Percentiles rank a stretch among this genome's conserved stretches.
phyloP scores from a whole-genome alignment of 805 yeast species.

The Wickerhamomyces hampshirensis region DNA sequence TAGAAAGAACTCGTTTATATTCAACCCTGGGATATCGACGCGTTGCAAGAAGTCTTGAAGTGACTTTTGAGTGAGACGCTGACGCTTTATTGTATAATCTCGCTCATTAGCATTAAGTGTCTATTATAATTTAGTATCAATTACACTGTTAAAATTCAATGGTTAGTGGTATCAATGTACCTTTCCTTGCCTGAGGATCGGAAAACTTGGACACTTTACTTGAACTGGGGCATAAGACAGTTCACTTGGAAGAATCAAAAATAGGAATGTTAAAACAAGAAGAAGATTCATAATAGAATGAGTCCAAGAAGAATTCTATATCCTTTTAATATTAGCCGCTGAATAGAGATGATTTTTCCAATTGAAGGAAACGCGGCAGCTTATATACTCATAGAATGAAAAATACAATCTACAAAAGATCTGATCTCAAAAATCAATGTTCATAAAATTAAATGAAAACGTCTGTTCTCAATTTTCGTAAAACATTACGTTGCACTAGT shows the following conservation, averaged over 20 bases:
- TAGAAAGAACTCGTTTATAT: constrained; percentile 23
- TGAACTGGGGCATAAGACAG: constrained; percentile 22
- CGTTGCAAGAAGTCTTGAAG: constrained; percentile 27
- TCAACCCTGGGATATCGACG: constrained; percentile 31
- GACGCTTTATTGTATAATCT: constrained; percentile 28
- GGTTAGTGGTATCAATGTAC: constrained; percentile 8
- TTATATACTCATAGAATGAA: too few species aligned
- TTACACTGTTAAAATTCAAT: neutral
- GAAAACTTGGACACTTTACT: constrained; percentile 26
- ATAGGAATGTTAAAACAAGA: too few species aligned
- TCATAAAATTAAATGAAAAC: too few species aligned
- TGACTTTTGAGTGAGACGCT: constrained; percentile 26
- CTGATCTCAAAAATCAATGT: too few species aligned
- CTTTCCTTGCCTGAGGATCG: constrained; percentile 14
- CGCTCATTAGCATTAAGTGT: constrained; percentile 13
- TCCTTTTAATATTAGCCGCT: neutral
- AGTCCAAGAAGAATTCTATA: too few species aligned
- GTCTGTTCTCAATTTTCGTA: too few species aligned
- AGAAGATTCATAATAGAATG: too few species aligned
- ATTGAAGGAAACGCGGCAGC: neutral
- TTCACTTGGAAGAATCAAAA: neutral
- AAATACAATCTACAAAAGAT: too few species aligned
- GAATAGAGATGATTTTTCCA: neutral
- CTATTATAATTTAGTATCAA: constrained; percentile 5
- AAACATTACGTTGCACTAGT: too few species aligned